Evolutionary conservation across 805 yeast species (phyloP).

Genomic region (Hanseniaspora meyeri): DNA sequence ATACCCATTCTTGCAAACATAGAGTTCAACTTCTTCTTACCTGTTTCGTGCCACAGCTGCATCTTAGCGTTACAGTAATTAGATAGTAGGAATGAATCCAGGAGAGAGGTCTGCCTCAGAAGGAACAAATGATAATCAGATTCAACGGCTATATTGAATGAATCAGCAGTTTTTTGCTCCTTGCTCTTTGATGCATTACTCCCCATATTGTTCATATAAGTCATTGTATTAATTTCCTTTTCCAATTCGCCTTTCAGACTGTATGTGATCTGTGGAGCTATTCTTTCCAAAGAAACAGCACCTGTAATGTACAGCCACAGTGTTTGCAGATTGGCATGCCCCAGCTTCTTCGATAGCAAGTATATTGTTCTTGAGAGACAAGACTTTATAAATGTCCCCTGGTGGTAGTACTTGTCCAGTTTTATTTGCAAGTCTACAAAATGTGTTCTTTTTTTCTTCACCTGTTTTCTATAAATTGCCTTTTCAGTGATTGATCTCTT

Average conservation of each 20-base stretch:
- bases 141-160: constrained; percentile 48
- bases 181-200: background rate
- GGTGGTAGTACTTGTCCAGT: constrained; percentile 66
- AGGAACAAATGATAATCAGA: constrained; percentile 77
- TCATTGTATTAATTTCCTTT: constrained; percentile 39
- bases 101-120: constrained; percentile 83
- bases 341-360: constrained; percentile 65
- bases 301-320: constrained; percentile 88
- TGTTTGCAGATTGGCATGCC: constrained; percentile 56
- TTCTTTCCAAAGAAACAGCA: constrained; percentile 63
- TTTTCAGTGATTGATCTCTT: constrained; percentile 19
- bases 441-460: constrained; percentile 33
- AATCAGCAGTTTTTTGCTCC: constrained; percentile 28
- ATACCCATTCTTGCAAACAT: constrained; percentile 96
- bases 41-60: constrained; percentile 82
- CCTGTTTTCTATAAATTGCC: constrained; percentile 20
- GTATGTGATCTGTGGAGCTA: constrained; percentile 64
- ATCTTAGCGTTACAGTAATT: constrained; percentile 80
- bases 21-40: constrained; percentile 72
- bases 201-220: constrained; percentile 21
- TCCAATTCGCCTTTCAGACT: constrained; percentile 79
- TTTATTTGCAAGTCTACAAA: constrained; percentile 38
- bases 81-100: constrained; percentile 84
- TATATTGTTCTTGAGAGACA: constrained; percentile 72
- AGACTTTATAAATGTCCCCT: constrained; percentile 66